phyloP scores from a whole-genome alignment of 306 rosid species.

The Castanea mollissima region DNA sequence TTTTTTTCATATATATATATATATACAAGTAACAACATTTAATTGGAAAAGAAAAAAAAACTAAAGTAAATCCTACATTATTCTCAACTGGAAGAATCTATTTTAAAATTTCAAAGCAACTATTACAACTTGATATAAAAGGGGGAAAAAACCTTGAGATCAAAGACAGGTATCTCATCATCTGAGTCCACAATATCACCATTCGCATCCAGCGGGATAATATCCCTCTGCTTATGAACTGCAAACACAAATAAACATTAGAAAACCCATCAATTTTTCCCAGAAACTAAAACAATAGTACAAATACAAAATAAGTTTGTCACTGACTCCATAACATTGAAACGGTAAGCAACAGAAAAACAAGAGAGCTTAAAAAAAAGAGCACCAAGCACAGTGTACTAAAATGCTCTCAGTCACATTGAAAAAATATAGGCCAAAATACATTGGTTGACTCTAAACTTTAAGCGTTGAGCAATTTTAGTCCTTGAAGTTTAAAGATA shows the following conservation, averaged over 20 bases:
- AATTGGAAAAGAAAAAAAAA: too few relatives aligned
- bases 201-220: constrained; percentile 59
- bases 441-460: too few relatives aligned
- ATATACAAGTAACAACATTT: too few relatives aligned
- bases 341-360: neutral
- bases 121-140: neutral
- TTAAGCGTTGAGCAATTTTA: too few relatives aligned
- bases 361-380: too few relatives aligned
- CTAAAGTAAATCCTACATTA: too few relatives aligned
- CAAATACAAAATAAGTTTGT: neutral
- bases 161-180: constrained; percentile 60
- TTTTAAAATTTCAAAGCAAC: neutral
- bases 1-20: too few relatives aligned
- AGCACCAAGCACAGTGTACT: too few relatives aligned
- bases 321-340: neutral
- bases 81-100: neutral
- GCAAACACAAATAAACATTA: constrained; percentile 8
- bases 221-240: constrained; percentile 87
- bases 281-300: neutral
- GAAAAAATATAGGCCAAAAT: too few relatives aligned
- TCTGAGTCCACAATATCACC: constrained; percentile 55
- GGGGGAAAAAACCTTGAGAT: constrained; percentile 45
- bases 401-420: too few relatives aligned
- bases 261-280: neutral
- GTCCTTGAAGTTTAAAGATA: too few relatives aligned